A percentile compares a stretch with the other conserved stretches of the same genome.
phyloP scores from a whole-genome alignment of 2,329 filamentous ascomycete genomes.

The Talaromyces sp. region DNA sequence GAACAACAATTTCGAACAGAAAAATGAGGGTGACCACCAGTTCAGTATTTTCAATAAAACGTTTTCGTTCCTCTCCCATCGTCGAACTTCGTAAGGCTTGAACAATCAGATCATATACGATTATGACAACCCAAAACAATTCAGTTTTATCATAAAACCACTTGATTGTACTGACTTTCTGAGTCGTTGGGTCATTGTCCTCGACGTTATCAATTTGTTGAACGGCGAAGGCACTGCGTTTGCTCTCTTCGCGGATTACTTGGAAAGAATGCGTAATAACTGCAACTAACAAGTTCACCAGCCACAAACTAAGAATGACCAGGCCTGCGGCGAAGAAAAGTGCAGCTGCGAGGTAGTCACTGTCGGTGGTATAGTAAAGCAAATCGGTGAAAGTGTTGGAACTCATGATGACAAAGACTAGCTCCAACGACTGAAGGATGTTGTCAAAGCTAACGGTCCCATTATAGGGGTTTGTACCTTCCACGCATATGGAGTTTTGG shows the following conservation, averaged over 20 bases:
- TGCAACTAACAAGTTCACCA: conserved; percentile 90
- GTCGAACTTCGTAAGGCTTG: conserved; percentile 75
- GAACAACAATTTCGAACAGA: conserved; percentile 77
- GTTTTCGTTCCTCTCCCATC: conserved; percentile 66
- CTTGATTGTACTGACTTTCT: conserved; percentile 59
- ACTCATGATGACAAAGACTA: conserved; percentile 98
- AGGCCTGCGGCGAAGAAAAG: conserved; percentile 74
- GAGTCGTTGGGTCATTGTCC: conserved; percentile 38
- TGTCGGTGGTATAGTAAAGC: conserved; percentile 90
- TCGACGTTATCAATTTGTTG: conserved; percentile 61
- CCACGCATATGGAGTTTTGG: conserved; percentile 76
- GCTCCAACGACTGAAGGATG: conserved; percentile 84
- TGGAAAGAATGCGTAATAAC: conserved; percentile 99
- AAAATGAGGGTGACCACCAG: conserved; percentile 76
- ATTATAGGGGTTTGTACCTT: conserved; percentile 77
- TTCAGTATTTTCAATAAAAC: conserved; percentile 73
- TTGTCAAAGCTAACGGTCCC: conserved; percentile 94
- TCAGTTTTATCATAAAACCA: conserved; percentile 72
- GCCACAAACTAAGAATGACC: conserved; percentile 92
- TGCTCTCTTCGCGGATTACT: conserved; percentile 95
- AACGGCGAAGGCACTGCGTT: conserved; percentile 86
- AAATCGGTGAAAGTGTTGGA: conserved; percentile 95
- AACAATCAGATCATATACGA: conserved; percentile 76
- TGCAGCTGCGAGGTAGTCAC: conserved; percentile 84
- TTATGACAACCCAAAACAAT: conserved; percentile 78